phyloP scores from a whole-genome alignment of 83 land plant genomes.

The Thuja plicata region DNA sequence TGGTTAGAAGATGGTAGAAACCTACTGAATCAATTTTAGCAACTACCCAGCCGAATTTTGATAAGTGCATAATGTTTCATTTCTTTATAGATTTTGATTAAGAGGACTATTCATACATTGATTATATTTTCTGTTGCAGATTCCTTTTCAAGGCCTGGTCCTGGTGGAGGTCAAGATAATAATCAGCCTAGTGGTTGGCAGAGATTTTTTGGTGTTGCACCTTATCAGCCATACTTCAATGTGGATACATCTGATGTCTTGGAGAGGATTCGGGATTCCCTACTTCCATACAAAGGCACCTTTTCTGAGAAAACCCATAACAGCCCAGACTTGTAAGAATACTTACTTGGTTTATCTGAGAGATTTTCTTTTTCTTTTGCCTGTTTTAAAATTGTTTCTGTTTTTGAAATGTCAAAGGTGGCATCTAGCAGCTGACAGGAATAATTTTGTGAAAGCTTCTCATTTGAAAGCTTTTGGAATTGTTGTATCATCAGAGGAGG shows the following conservation, averaged over 20 bases:
- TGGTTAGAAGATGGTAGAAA: too few species aligned
- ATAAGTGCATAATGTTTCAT: not conserved
- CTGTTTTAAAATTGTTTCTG: not conserved
- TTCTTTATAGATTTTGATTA: not conserved
- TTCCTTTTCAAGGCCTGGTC: slow-evolving; percentile 84
- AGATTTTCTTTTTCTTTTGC: not conserved
- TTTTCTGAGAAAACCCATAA: slow-evolving; percentile 78
- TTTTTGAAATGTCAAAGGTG: not conserved
- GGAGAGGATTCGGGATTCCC: slow-evolving; percentile 88
- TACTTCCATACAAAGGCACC: slow-evolving; percentile 81
- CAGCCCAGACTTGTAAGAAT: slow-evolving; percentile 92
- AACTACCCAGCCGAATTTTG: not conserved
- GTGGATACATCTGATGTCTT: slow-evolving; percentile 95
- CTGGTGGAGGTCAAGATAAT: slow-evolving; percentile 52
- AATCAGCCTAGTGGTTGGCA: slow-evolving; percentile 70
- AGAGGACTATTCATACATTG: not conserved
- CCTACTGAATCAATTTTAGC: too few species aligned
- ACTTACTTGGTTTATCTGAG: not conserved
- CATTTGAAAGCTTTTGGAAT: not conserved
- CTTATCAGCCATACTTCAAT: slow-evolving; percentile 95
- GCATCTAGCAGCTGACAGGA: not conserved
- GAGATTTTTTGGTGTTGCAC: slow-evolving; percentile 56
- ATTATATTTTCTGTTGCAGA: slow-evolving; percentile 45
- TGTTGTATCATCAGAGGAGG: not conserved
- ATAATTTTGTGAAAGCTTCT: not conserved